These are phyloP conservation scores for Sclerotinia borealis DNA, from an alignment of 2,329 filamentous ascomycete species.

Conservation along the genomic window DNA sequence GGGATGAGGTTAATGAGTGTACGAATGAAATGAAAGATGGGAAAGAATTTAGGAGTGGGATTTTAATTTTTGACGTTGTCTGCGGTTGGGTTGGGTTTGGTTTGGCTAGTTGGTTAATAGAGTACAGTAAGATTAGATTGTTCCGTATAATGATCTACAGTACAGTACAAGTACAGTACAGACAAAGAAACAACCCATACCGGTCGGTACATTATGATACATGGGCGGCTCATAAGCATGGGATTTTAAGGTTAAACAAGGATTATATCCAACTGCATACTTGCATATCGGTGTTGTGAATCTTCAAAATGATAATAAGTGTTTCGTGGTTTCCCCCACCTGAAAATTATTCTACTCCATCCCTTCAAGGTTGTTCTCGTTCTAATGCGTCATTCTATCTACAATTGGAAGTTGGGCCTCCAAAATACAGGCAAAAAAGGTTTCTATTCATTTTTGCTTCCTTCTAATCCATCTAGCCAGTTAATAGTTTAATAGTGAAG, in stretches of 20 bases:
- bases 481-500: background rate
- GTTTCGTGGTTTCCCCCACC: background rate
- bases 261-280: background rate
- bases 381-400: background rate
- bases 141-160: constrained; percentile 9
- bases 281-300: too few relatives aligned
- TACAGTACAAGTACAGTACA: too few relatives aligned
- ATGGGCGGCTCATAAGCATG: too few relatives aligned
- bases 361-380: background rate
- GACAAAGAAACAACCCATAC: too few relatives aligned
- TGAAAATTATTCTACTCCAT: background rate
- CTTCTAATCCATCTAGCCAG: background rate
- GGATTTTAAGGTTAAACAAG: background rate
- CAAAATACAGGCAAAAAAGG: background rate
- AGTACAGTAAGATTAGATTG: background rate
- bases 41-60: background rate
- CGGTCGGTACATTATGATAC: too few relatives aligned
- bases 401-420: background rate
- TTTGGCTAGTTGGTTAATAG: background rate
- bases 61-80: background rate
- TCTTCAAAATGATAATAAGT: too few relatives aligned
- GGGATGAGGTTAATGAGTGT: background rate
- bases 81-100: background rate
- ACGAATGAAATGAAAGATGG: background rate
- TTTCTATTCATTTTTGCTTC: background rate